phyloP scores from a whole-genome alignment of 805 yeast species.

The Ogataea pini region DNA sequence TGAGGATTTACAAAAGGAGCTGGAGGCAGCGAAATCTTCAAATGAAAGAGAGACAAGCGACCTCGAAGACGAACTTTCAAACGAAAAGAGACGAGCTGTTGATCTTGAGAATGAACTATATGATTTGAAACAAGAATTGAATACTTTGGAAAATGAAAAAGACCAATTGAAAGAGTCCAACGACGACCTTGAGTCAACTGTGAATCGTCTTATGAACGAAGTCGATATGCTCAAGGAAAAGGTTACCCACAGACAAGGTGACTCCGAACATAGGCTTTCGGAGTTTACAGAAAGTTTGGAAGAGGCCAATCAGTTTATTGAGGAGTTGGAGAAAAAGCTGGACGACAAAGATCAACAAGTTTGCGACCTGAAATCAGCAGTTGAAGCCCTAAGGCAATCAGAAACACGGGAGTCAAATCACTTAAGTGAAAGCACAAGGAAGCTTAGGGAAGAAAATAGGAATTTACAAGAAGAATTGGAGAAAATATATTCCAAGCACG shows the following conservation, averaged over 20 bases:
- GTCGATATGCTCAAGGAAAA: slow-evolving; percentile 9
- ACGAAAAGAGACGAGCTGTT: slow-evolving; percentile 11
- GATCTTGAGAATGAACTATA: slow-evolving; percentile 13
- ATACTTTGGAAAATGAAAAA: slow-evolving; percentile 12
- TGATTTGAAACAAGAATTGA: slow-evolving; percentile 18
- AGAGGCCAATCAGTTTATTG: slow-evolving; percentile 20
- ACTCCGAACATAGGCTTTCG: slow-evolving; percentile 11
- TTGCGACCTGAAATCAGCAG: slow-evolving; percentile 12
- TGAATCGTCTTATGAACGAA: slow-evolving; percentile 8
- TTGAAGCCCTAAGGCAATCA: slow-evolving; percentile 33
- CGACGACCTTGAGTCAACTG: slow-evolving; percentile 11
- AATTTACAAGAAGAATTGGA: slow-evolving; percentile 9
- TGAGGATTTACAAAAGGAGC: slow-evolving; percentile 12
- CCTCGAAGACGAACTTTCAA: slow-evolving; percentile 4
- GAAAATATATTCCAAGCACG: slow-evolving; percentile 10
- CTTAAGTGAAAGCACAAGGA: not conserved
- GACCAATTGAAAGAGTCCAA: slow-evolving; percentile 17
- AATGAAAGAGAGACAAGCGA: slow-evolving; percentile 7
- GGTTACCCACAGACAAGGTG: slow-evolving; percentile 10
- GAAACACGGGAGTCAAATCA: slow-evolving; percentile 14
- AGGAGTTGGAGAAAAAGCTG: slow-evolving; percentile 28
- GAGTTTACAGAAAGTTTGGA: slow-evolving; percentile 16
- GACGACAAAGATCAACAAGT: slow-evolving; percentile 22
- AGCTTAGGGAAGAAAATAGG: not conserved
- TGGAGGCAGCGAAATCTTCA: slow-evolving; percentile 3